These are phyloP conservation scores for Capronia coronata DNA, from an alignment of 2,329 filamentous ascomycete genomes.

Conservation along the genomic window DNA sequence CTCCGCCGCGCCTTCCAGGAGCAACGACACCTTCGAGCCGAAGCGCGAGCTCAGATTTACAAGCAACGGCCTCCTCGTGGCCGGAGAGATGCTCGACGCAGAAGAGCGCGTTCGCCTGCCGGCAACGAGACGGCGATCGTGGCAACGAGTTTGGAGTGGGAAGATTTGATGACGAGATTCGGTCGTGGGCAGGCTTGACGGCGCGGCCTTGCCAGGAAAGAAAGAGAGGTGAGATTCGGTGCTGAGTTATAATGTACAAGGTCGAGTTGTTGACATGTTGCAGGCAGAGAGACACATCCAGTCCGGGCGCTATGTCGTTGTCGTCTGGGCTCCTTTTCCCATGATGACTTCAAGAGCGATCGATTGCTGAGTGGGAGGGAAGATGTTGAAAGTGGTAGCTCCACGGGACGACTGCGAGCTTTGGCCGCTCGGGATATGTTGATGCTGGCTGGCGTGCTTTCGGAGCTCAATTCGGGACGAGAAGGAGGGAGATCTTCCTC, in stretches of 20 bases:
- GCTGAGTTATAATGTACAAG: background rate
- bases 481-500: background rate
- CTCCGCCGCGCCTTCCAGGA: slow-evolving; percentile 9
- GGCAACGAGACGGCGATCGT: background rate
- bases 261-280: background rate
- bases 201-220: background rate
- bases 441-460: background rate
- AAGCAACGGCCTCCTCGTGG: background rate
- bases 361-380: too few species aligned
- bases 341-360: background rate
- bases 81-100: background rate
- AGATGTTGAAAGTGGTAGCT: background rate
- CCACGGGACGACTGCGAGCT: background rate
- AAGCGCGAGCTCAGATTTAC: background rate
- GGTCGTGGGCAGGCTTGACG: background rate
- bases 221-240: slow-evolving; percentile 3
- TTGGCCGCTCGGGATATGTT: background rate
- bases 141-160: background rate
- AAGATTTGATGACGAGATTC: background rate
- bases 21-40: slow-evolving; percentile 6
- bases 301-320: background rate
- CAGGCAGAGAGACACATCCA: background rate
- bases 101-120: background rate
- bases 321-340: background rate
- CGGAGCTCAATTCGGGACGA: background rate